Evolutionary conservation across 345 rosid species (phyloP).

Genomic region (Brassica rapa): DNA sequence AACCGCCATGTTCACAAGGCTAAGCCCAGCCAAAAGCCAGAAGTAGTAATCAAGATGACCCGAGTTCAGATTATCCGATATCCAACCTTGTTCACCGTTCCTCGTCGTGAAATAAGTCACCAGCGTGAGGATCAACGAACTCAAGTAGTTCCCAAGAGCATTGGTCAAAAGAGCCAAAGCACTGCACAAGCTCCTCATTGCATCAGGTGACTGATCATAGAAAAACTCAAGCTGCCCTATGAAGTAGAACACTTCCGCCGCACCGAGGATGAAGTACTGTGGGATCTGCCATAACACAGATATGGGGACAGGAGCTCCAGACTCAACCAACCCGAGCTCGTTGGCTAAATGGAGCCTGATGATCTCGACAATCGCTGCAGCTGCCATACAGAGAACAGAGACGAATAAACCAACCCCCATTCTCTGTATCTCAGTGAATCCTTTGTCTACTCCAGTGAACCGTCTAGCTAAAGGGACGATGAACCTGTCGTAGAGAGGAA

Average conservation of each 20-base stretch:
- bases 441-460: constrained; percentile 48
- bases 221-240: constrained; percentile 81
- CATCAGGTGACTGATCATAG: constrained; percentile 88
- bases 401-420: constrained; percentile 63
- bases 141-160: constrained; percentile 75
- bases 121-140: constrained; percentile 68
- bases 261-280: constrained; percentile 72
- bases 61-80: constrained; percentile 66
- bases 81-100: constrained; percentile 71
- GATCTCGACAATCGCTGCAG: constrained; percentile 51
- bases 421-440: constrained; percentile 63
- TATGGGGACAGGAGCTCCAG: constrained; percentile 55
- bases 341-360: constrained; percentile 51
- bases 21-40: constrained; percentile 83
- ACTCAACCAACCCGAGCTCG: constrained; percentile 65
- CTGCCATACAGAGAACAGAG: constrained; percentile 51
- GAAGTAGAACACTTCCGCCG: constrained; percentile 71
- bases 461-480: constrained; percentile 36
- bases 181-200: constrained; percentile 82
- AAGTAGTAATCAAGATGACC: constrained; percentile 87
- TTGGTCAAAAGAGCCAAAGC: constrained; percentile 68
- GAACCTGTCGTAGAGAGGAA: constrained; percentile 44
- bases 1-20: constrained; percentile 62
- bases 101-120: constrained; percentile 46
- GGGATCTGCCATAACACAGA: constrained; percentile 84